phyloP scores from a whole-genome alignment of 768 basidiomycete species.

The Crucibulum laeve region DNA sequence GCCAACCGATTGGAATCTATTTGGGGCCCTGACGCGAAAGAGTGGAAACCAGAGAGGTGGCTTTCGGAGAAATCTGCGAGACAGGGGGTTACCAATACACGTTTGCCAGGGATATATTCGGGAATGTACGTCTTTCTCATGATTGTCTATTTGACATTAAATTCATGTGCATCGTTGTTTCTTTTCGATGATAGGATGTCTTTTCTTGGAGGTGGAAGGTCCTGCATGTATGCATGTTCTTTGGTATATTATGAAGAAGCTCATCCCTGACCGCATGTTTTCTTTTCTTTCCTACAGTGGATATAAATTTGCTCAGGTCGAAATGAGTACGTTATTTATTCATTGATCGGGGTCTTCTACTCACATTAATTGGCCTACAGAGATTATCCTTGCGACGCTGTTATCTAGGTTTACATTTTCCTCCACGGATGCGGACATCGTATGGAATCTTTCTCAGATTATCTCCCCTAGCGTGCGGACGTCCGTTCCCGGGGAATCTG shows the following conservation, averaged over 20 bases:
- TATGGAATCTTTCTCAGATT: slow-evolving; percentile 46
- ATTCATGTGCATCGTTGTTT: not conserved
- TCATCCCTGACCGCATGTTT: not conserved
- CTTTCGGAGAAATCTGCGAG: slow-evolving; percentile 16
- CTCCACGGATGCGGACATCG: slow-evolving; percentile 29
- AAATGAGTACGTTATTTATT: slow-evolving; percentile 41
- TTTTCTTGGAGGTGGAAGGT: slow-evolving; percentile 49
- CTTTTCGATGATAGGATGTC: slow-evolving; percentile 36
- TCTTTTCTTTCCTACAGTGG: slow-evolving; percentile 22
- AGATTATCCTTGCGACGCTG: slow-evolving; percentile 33
- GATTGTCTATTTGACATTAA: slow-evolving; percentile 1
- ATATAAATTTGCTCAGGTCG: slow-evolving; percentile 51
- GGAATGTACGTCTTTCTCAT: slow-evolving; percentile 36
- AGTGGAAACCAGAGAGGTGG: slow-evolving; percentile 57
- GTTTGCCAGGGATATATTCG: slow-evolving; percentile 45
- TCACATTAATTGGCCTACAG: slow-evolving; percentile 13
- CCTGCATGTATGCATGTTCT: slow-evolving; percentile 42
- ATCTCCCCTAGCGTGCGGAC: slow-evolving; percentile 36
- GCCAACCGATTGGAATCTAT: slow-evolving; percentile 43
- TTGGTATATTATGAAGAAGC: not conserved
- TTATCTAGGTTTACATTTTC: slow-evolving; percentile 31
- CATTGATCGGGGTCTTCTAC: not conserved
- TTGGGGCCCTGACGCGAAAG: slow-evolving; percentile 44
- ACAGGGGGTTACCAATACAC: slow-evolving; percentile 11
- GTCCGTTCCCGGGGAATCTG: slow-evolving; percentile 1